Percentiles rank a stretch among this genome's conserved stretches.
Conservation (phyloP, 2,329 filamentous ascomycete genomes). For the Monosporascus sp. region DNA sequence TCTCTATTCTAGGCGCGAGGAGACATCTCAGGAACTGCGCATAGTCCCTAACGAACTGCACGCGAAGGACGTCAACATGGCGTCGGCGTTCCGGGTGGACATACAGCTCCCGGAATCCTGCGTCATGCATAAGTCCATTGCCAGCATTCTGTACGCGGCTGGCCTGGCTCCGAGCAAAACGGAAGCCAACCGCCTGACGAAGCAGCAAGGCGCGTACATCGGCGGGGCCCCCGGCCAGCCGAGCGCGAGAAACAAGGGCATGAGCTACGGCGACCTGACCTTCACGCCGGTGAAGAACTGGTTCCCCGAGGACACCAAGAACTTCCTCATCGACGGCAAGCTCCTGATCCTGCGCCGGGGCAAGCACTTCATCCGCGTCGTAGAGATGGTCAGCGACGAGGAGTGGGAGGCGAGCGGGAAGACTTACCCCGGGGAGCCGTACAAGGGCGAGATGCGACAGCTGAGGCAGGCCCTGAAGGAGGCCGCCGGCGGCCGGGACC, state of each 20-base stretch:
- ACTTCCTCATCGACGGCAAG: constrained; percentile 55
- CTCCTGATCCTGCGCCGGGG: constrained; percentile 57
- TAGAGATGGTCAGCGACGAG: constrained; percentile 53
- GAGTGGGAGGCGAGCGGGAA: constrained; percentile 44
- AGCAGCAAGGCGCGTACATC: constrained; percentile 54
- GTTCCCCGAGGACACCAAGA: constrained; percentile 49
- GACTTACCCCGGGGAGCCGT: constrained; percentile 48
- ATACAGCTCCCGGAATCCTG: constrained; percentile 55
- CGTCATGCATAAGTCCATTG: constrained; percentile 48
- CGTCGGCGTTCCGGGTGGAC: constrained; percentile 40
- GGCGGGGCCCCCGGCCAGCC: constrained; percentile 41
- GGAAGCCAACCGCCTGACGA: constrained; percentile 55
- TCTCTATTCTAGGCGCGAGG: constrained; percentile 36
- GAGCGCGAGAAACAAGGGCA: constrained; percentile 19
- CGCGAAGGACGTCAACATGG: constrained; percentile 35
- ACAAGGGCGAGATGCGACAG: constrained; percentile 41
- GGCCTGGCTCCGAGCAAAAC: constrained; percentile 51
- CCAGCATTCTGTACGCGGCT: constrained; percentile 52
- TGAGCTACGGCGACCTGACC: constrained; percentile 45
- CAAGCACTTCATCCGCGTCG: constrained; percentile 57
- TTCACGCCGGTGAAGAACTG: constrained; percentile 59
- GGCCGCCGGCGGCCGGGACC: constrained; percentile 4
- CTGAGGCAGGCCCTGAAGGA: constrained; percentile 27
- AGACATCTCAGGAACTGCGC: constrained; percentile 2
- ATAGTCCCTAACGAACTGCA: constrained; percentile 12